Evolutionary conservation across 768 basidiomycete genomes (phyloP).

Genomic region (Lactarius indigo): DNA sequence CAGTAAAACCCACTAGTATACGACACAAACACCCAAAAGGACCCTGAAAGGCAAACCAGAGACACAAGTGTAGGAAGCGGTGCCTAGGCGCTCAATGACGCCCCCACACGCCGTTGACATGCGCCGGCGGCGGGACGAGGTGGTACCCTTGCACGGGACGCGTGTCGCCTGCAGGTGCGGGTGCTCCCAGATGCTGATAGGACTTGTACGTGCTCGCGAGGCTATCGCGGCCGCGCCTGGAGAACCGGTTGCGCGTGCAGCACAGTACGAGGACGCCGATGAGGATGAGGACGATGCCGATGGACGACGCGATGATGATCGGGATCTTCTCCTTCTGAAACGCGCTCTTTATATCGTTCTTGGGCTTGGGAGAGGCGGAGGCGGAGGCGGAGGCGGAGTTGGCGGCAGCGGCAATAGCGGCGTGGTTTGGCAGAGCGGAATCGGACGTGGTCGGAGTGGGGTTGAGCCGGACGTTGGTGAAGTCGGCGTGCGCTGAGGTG

Average conservation of each 20-base stretch:
- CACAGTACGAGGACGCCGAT: constrained; percentile 1
- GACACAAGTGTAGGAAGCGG: too few relatives aligned
- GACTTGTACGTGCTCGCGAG: constrained; percentile 5
- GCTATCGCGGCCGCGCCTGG: neutral
- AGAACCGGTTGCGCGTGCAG: neutral
- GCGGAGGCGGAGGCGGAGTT: neutral
- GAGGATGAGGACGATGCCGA: neutral
- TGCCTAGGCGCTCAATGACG: neutral
- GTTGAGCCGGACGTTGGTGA: constrained; percentile 55
- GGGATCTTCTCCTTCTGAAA: constrained; percentile 2
- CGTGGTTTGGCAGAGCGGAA: neutral
- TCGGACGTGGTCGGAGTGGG: constrained; percentile 36
- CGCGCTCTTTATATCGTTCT: neutral
- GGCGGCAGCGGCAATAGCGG: neutral
- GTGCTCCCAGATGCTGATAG: constrained; percentile 1
- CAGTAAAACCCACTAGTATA: neutral
- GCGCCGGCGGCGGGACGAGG: neutral
- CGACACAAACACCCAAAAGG: neutral
- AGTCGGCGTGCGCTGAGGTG: constrained; percentile 55
- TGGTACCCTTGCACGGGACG: constrained; percentile 1
- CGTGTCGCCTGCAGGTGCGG: neutral
- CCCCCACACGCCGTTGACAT: neutral
- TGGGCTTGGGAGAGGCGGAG: neutral
- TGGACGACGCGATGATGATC: neutral
- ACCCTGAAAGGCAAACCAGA: neutral